Evolutionary conservation across 495 filamentous ascomycete genomes (phyloP).

Genomic region (Mytilinidion resinicola): DNA sequence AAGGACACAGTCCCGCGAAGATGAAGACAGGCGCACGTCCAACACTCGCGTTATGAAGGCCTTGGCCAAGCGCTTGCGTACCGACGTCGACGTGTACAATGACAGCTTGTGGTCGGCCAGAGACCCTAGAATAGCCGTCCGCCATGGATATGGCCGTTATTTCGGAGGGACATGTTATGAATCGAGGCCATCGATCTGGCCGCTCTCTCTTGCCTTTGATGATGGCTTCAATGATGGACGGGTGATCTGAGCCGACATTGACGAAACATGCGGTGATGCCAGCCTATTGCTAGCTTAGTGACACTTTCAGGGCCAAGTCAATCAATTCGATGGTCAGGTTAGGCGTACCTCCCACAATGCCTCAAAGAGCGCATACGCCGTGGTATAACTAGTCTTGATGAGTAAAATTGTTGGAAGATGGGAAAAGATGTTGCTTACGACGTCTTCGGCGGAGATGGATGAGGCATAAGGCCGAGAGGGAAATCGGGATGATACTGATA

Average conservation of each 20-base stretch:
- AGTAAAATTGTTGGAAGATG: no score
- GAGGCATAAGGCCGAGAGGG: no score
- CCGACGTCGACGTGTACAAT: constrained; percentile 29
- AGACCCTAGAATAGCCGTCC: constrained; percentile 24
- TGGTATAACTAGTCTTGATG: constrained; percentile 11
- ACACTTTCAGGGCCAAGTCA: no score
- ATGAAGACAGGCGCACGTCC: constrained; percentile 27
- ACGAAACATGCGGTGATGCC: constrained; percentile 21
- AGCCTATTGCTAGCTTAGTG: constrained; percentile 8
- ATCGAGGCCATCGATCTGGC: constrained; percentile 6
- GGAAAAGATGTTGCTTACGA: no score
- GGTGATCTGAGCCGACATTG: constrained; percentile 28
- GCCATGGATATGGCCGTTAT: constrained; percentile 25
- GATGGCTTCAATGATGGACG: constrained; percentile 28
- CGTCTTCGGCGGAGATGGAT: no score
- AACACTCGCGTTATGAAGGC: constrained; percentile 24
- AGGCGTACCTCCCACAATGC: constrained; percentile 21
- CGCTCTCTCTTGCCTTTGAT: constrained; percentile 17
- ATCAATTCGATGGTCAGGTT: background rate
- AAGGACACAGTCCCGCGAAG: constrained; percentile 26
- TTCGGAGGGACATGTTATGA: constrained; percentile 22
- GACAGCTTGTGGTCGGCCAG: constrained; percentile 26
- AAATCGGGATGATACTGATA: no score
- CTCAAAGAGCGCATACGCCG: constrained; percentile 19
- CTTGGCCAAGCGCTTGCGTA: constrained; percentile 25